Conservation (phyloP, 768 basidiomycete species). For the Leucocoprinus birnbaumii region DNA sequence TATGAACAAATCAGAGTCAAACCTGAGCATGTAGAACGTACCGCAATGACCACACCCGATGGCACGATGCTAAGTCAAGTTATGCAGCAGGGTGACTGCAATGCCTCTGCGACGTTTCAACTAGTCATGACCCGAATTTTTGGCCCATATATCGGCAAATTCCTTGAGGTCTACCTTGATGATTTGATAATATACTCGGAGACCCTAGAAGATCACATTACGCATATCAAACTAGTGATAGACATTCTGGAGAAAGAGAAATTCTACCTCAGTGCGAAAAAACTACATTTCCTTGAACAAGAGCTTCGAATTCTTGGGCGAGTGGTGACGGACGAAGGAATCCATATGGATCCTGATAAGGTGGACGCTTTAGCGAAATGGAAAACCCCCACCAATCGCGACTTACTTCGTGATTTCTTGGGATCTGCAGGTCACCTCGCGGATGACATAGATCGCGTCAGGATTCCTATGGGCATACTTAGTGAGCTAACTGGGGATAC, state of each 20-base stretch:
- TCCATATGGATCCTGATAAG: constrained; percentile 42
- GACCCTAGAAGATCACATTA: constrained; percentile 29
- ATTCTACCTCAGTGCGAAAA: constrained; percentile 27
- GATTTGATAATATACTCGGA: constrained; percentile 33
- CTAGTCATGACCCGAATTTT: constrained; percentile 32
- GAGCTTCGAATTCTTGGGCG: constrained; percentile 17
- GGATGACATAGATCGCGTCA: constrained; percentile 25
- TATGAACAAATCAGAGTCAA: constrained; percentile 35
- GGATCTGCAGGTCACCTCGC: constrained; percentile 27
- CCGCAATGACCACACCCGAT: constrained; percentile 24
- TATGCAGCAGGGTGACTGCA: constrained; percentile 25
- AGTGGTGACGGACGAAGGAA: constrained; percentile 31
- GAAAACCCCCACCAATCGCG: constrained; percentile 30
- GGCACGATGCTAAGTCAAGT: constrained; percentile 28
- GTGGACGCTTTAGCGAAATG: constrained; percentile 32
- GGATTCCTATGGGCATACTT: constrained; percentile 36
- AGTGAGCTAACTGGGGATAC: constrained; percentile 20
- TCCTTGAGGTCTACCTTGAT: constrained; percentile 20
- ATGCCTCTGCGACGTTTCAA: constrained; percentile 21
- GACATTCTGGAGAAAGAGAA: constrained; percentile 19
- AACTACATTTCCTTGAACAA: constrained; percentile 18
- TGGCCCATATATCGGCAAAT: constrained; percentile 24
- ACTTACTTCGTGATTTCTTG: constrained; percentile 30
- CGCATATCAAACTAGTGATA: constrained; percentile 25
- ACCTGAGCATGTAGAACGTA: constrained; percentile 21